These are phyloP conservation scores for Liquidambar formosana DNA, from an alignment of 164 flowering plant genomes.

Conservation along the genomic window DNA sequence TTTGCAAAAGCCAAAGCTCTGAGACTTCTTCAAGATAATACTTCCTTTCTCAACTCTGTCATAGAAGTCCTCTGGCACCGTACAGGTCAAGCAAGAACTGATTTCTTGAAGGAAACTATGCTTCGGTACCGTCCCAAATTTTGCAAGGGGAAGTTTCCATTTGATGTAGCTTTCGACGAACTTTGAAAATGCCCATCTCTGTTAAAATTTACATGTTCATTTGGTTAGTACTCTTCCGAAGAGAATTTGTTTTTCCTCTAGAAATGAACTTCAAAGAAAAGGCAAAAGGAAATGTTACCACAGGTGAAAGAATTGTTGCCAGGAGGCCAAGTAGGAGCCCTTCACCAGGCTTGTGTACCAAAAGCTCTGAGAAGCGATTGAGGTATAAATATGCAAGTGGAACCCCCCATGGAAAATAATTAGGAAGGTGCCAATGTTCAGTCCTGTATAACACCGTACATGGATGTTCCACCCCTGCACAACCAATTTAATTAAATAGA, in stretches of 20 bases:
- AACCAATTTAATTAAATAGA: too few species aligned
- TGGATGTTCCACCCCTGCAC: conserved; percentile 58
- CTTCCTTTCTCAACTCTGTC: conserved; percentile 62
- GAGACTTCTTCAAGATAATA: conserved; percentile 48
- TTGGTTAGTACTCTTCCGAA: neutral
- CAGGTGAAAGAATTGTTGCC: conserved; percentile 55
- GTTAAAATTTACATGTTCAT: conserved; percentile 1
- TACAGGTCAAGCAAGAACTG: conserved; percentile 35
- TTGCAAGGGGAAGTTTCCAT: conserved; percentile 40
- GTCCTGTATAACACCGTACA: conserved; percentile 54
- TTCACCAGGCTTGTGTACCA: conserved; percentile 71
- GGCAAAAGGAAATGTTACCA: conserved; percentile 33
- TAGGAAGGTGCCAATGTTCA: conserved; percentile 53
- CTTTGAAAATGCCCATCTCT: conserved; percentile 70
- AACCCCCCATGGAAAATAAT: conserved; percentile 55
- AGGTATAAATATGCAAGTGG: conserved; percentile 35
- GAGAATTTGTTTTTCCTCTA: neutral
- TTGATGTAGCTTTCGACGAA: conserved; percentile 56
- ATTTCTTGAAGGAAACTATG: conserved; percentile 45
- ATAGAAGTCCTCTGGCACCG: conserved; percentile 54
- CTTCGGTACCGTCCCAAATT: conserved; percentile 59
- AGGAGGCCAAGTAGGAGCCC: conserved; percentile 39
- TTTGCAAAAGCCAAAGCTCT: conserved; percentile 46
- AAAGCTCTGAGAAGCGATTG: conserved; percentile 62
- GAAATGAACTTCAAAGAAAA: too few species aligned